Percentiles rank a stretch among this genome's conserved stretches.
These are phyloP conservation scores for Triangularia verruculosa DNA, from an alignment of 2,329 filamentous ascomycete species.

Conservation along the genomic window DNA sequence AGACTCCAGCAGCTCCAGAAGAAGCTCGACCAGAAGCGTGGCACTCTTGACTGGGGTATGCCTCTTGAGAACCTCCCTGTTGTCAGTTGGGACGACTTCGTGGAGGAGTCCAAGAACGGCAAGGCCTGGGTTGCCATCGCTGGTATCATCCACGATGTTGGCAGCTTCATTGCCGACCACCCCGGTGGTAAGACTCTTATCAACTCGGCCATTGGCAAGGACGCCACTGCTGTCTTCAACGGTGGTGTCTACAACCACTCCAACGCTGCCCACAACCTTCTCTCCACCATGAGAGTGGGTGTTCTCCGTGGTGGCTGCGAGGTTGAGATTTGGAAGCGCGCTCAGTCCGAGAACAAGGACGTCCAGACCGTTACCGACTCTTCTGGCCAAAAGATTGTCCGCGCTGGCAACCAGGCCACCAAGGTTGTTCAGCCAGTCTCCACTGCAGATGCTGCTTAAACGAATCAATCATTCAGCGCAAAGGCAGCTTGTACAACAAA, in stretches of 20 bases:
- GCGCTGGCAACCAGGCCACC: slow-evolving; percentile 82
- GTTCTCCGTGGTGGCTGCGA: slow-evolving; percentile 84
- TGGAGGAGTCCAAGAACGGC: slow-evolving; percentile 72
- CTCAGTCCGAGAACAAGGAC: slow-evolving; percentile 81
- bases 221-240: slow-evolving; percentile 88
- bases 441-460: slow-evolving; percentile 77
- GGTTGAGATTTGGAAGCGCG: slow-evolving; percentile 90
- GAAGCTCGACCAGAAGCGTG: slow-evolving; percentile 86
- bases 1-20: slow-evolving; percentile 86
- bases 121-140: slow-evolving; percentile 74
- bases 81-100: slow-evolving; percentile 82
- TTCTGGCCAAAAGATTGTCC: slow-evolving; percentile 75
- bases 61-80: slow-evolving; percentile 83
- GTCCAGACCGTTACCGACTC: slow-evolving; percentile 77
- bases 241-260: slow-evolving; percentile 87
- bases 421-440: slow-evolving; percentile 76
- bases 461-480: not conserved
- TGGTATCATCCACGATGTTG: slow-evolving; percentile 82
- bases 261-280: slow-evolving; percentile 84
- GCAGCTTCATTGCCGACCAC: slow-evolving; percentile 82
- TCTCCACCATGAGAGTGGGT: slow-evolving; percentile 84
- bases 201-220: slow-evolving; percentile 77
- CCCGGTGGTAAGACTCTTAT: slow-evolving; percentile 90
- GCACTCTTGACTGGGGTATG: slow-evolving; percentile 79
- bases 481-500: not conserved